Evolutionary conservation across 768 basidiomycete genomes (phyloP).

Genomic region (Boletus pseudopeckii): DNA sequence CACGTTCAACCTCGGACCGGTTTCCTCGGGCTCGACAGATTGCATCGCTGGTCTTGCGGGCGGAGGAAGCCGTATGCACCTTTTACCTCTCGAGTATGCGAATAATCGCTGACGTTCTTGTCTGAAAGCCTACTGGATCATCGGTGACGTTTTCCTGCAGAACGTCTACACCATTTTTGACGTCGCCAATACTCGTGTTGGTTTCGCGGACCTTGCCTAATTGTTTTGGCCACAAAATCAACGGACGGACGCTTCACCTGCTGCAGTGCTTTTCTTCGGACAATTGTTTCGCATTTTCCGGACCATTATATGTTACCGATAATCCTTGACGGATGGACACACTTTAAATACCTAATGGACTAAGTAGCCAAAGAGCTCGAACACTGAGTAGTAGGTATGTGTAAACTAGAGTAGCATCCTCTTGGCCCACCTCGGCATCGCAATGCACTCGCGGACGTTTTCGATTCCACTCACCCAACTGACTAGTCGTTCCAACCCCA

Average conservation of each 20-base stretch:
- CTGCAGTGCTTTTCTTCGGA: neutral
- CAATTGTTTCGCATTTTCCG: neutral
- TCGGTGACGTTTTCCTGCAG: conserved; percentile 35
- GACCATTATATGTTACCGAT: neutral
- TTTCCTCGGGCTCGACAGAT: conserved; percentile 26
- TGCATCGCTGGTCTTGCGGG: conserved; percentile 39
- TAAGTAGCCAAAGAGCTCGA: neutral
- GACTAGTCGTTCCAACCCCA: conserved; percentile 91
- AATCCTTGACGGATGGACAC: neutral
- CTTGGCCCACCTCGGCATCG: conserved; percentile 88
- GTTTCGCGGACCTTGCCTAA: conserved; percentile 38
- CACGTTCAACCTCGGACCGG: conserved; percentile 43
- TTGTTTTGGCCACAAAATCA: neutral
- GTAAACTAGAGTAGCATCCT: conserved; percentile 57
- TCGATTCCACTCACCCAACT: conserved; percentile 83
- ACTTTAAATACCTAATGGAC: neutral
- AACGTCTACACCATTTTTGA: conserved; percentile 34
- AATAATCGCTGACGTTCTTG: neutral
- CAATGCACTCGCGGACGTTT: conserved; percentile 90
- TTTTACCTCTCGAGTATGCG: neutral
- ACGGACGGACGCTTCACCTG: neutral
- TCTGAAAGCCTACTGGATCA: conserved; percentile 28
- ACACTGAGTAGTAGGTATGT: neutral
- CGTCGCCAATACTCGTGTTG: conserved; percentile 33
- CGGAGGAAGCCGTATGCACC: conserved; percentile 21